Evolutionary conservation across 306 rosid genomes (phyloP).

Genomic region (Dryas alaskensis): DNA sequence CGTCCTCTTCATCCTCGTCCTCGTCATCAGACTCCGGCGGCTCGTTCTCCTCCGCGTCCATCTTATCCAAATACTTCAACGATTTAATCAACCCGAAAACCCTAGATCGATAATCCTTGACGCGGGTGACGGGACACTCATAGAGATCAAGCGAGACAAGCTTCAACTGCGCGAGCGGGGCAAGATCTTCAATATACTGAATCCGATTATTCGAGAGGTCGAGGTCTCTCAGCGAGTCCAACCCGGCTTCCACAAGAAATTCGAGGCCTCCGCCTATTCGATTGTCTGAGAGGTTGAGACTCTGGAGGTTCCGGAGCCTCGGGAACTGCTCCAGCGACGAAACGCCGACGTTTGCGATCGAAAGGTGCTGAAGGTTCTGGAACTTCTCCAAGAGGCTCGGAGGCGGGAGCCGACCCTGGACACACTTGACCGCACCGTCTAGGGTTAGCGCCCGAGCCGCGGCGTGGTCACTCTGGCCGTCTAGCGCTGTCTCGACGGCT

Average conservation of each 20-base stretch:
- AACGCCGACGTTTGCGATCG: slow-evolving; percentile 84
- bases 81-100: slow-evolving; percentile 86
- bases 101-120: slow-evolving; percentile 96
- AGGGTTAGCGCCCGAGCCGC: slow-evolving; percentile 67
- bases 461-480: slow-evolving; percentile 68
- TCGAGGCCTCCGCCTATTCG: slow-evolving; percentile 83
- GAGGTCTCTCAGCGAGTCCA: slow-evolving; percentile 74
- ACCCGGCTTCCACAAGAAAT: slow-evolving; percentile 70
- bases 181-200: slow-evolving; percentile 79
- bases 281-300: slow-evolving; percentile 74
- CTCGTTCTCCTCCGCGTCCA: slow-evolving; percentile 93
- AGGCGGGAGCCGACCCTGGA: slow-evolving; percentile 77
- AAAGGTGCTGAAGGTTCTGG: slow-evolving; percentile 81
- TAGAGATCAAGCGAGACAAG: slow-evolving; percentile 87
- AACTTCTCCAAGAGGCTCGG: slow-evolving; percentile 73
- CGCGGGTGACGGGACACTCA: slow-evolving; percentile 86
- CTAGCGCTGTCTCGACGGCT: slow-evolving; percentile 88
- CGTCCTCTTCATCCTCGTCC: slow-evolving; percentile 67
- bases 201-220: slow-evolving; percentile 88
- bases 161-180: slow-evolving; percentile 79
- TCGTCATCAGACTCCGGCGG: slow-evolving; percentile 84
- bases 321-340: slow-evolving; percentile 94
- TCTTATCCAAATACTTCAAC: slow-evolving; percentile 80
- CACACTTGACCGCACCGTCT: slow-evolving; percentile 94
- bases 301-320: slow-evolving; percentile 60